Evolutionary conservation across 1,284 basidiomycete species (phyloP).

Genomic region (Microbotryum violaceum): DNA sequence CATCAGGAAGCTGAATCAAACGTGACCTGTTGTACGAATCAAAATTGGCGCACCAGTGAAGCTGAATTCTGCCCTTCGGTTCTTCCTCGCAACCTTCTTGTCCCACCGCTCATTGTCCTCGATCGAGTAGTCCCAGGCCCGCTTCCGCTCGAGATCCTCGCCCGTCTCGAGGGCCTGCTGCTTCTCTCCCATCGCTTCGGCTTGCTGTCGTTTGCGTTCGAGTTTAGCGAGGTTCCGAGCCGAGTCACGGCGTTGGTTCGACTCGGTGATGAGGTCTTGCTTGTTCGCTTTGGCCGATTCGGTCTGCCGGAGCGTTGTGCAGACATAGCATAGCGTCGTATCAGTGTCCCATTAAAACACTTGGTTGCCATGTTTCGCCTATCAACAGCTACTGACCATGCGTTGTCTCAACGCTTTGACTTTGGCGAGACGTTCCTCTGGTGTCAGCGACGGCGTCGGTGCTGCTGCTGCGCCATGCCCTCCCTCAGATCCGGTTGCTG

Average conservation of each 20-base stretch:
- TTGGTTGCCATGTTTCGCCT: neutral
- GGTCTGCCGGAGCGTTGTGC: slow-evolving; percentile 48
- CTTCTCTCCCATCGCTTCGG: slow-evolving; percentile 76
- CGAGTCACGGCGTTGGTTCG: slow-evolving; percentile 62
- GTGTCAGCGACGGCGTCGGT: slow-evolving; percentile 42
- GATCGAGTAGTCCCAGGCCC: slow-evolving; percentile 88
- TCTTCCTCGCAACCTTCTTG: slow-evolving; percentile 68
- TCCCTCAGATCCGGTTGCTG: slow-evolving; percentile 16
- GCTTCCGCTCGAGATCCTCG: slow-evolving; percentile 60
- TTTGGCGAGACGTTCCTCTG: slow-evolving; percentile 69
- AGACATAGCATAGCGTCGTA: neutral
- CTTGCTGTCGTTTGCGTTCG: slow-evolving; percentile 78
- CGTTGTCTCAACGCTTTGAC: slow-evolving; percentile 63
- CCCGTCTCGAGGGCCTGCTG: slow-evolving; percentile 80
- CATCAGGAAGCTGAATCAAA: neutral
- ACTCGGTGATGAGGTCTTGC: slow-evolving; percentile 71
- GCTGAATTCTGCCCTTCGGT: slow-evolving; percentile 66
- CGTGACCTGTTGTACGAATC: slow-evolving; percentile 33
- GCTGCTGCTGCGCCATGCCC: slow-evolving; percentile 6
- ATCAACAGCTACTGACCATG: slow-evolving; percentile 53
- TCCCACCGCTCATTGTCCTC: slow-evolving; percentile 95
- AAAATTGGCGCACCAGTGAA: slow-evolving; percentile 55
- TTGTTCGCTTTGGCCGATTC: slow-evolving; percentile 72
- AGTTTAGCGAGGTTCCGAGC: slow-evolving; percentile 69
- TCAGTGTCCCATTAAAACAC: neutral